Percentiles rank a stretch among this genome's conserved stretches.
These are phyloP conservation scores for Ambrosia artemisiifolia DNA, from an alignment of 129 eudicot species.

Conservation along the genomic window DNA sequence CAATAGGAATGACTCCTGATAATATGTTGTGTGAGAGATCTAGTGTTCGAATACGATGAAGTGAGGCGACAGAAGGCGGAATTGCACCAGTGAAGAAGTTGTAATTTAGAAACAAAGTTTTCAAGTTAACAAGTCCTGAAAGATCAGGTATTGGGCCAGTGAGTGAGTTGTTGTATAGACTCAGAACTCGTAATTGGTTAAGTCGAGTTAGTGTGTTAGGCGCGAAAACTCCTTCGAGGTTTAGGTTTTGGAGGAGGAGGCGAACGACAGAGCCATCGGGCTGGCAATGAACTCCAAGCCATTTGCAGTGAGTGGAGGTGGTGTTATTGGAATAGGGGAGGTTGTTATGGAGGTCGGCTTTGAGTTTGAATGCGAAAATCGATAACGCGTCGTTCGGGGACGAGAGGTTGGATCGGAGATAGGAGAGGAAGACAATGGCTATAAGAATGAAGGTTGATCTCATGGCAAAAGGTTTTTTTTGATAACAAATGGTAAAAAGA, in stretches of 20 bases:
- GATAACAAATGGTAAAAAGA: neutral
- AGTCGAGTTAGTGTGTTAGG: constrained; percentile 51
- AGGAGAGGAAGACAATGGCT: constrained; percentile 6
- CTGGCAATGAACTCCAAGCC: constrained; percentile 69
- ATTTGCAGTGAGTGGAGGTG: constrained; percentile 43
- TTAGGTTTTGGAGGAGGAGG: constrained; percentile 34
- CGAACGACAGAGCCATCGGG: constrained; percentile 38
- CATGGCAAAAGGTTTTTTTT: constrained; percentile 25
- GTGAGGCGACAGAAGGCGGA: constrained; percentile 58
- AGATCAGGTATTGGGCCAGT: constrained; percentile 82
- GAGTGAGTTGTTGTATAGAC: constrained; percentile 70
- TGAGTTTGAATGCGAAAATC: constrained; percentile 57
- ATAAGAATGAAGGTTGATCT: neutral
- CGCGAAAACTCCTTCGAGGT: constrained; percentile 53
- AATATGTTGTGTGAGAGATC: constrained; percentile 70
- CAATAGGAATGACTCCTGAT: constrained; percentile 49
- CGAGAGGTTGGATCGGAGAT: constrained; percentile 1
- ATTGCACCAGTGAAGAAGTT: constrained; percentile 55
- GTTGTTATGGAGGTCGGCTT: constrained; percentile 56
- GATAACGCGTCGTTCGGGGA: constrained; percentile 40
- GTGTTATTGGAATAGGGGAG: constrained; percentile 37
- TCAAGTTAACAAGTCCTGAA: constrained; percentile 52
- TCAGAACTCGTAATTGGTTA: constrained; percentile 69
- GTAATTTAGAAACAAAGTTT: constrained; percentile 55
- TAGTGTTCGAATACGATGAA: constrained; percentile 66